phyloP scores from a whole-genome alignment of 306 rosid genomes.

The Corylus americana region DNA sequence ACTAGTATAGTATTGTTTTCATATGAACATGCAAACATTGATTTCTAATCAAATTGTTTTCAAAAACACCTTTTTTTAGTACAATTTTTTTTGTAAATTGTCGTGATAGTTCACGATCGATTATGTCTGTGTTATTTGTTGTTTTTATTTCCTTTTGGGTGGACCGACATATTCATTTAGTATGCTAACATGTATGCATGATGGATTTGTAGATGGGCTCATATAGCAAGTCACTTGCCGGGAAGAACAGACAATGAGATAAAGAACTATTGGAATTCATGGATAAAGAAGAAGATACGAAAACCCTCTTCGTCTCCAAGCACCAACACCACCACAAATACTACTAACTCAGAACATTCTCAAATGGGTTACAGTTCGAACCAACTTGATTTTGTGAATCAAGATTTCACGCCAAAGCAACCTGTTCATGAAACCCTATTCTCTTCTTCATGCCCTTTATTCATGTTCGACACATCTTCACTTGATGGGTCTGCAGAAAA shows the following conservation, averaged over 20 bases:
- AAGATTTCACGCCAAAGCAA: conserved; percentile 49
- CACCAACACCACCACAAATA: conserved; percentile 26
- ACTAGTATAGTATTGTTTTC: too few species aligned
- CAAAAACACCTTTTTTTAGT: too few species aligned
- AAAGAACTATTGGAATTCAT: conserved; percentile 96
- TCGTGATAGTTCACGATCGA: too few species aligned
- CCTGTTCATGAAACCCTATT: conserved; percentile 47
- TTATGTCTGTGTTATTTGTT: too few species aligned
- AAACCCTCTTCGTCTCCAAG: conserved; percentile 53
- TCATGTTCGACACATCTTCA: conserved; percentile 79
- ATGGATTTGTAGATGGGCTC: conserved; percentile 83
- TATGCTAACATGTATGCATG: background rate
- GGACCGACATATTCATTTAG: too few species aligned
- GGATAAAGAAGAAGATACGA: conserved; percentile 93
- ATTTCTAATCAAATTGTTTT: too few species aligned
- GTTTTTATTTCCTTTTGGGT: too few species aligned
- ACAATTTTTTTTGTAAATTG: too few species aligned
- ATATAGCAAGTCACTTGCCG: conserved; percentile 93
- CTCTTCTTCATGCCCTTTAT: conserved; percentile 67
- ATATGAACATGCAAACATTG: too few species aligned
- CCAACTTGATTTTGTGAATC: conserved; percentile 57
- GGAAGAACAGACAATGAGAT: conserved; percentile 98
- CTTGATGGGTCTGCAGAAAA: conserved; percentile 33
- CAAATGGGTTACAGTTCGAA: conserved; percentile 49
- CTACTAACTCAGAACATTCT: conserved; percentile 10